Conservation (phyloP, 2,329 filamentous ascomycete species). For the Pestalotiopsis sp. region DNA sequence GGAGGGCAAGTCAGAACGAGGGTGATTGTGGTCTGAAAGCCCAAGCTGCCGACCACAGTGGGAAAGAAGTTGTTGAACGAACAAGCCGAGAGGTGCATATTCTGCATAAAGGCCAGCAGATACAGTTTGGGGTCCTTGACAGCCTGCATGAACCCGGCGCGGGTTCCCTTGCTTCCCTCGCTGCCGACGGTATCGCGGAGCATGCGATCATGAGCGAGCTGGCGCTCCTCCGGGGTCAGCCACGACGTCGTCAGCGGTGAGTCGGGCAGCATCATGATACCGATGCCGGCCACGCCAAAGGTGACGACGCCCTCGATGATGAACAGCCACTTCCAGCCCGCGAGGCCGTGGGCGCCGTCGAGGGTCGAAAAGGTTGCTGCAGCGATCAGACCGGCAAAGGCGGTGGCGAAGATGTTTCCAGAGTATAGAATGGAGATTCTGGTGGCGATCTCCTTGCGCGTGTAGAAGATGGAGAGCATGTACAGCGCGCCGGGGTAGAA, state of each 20-base stretch:
- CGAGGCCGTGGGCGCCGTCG: slow-evolving; percentile 33
- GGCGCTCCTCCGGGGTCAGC: slow-evolving; percentile 45
- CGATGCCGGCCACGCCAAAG: slow-evolving; percentile 20
- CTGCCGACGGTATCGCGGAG: slow-evolving; percentile 33
- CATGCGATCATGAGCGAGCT: slow-evolving; percentile 43
- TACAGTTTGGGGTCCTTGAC: slow-evolving; percentile 43
- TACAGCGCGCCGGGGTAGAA: slow-evolving; percentile 53
- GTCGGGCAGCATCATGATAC: slow-evolving; percentile 40
- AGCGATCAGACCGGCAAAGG: slow-evolving; percentile 42
- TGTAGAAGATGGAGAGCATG: slow-evolving; percentile 54
- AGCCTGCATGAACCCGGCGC: slow-evolving; percentile 42
- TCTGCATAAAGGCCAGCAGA: slow-evolving; percentile 47
- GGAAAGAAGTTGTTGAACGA: slow-evolving; percentile 31
- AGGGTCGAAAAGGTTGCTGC: slow-evolving; percentile 38
- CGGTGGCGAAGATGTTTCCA: slow-evolving; percentile 37
- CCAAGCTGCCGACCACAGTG: slow-evolving; percentile 43
- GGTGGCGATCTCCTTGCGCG: slow-evolving; percentile 42
- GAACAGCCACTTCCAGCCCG: slow-evolving; percentile 40
- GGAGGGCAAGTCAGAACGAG: slow-evolving; percentile 51
- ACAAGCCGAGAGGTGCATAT: slow-evolving; percentile 39
- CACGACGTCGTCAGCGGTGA: slow-evolving; percentile 42
- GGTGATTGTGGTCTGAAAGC: slow-evolving; percentile 45
- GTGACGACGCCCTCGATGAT: slow-evolving; percentile 24
- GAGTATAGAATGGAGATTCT: slow-evolving; percentile 44
- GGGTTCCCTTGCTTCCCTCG: slow-evolving; percentile 33